Base-by-base conservation (phyloP, 179 eudicot species). In the Drosera spatulata region DNA sequence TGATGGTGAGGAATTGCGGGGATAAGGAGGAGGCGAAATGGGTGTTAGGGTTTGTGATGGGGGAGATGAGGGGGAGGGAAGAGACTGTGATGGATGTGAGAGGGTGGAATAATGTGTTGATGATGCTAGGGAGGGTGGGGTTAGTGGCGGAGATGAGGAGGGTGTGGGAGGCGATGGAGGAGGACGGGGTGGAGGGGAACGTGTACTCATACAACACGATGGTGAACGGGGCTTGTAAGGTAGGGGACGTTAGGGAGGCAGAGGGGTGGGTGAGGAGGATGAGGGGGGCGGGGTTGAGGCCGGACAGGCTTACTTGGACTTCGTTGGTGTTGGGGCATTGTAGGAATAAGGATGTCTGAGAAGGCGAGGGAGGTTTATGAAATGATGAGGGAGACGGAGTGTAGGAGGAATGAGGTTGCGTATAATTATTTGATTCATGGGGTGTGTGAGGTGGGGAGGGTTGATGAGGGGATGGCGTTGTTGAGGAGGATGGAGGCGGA, bases 381-480 rank as follows among this genome's bases (percentile, higher is more conserved):
- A 50, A 47, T 47, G 3, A 84, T 84, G 84, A 80, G 68, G 2
- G 59, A 74, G 41, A 79, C 74, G 60, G 89, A 84, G 51, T 81
- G 86, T 72, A 60, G 44, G 11, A 76, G 89, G 63, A 84, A 81
- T 67, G 86, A 72, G 66, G 89, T 84, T 63, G 72, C 86, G 0
- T 84, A 84, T 63, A 81, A 77, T 55, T 74, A 70, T 62, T 67
- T 84, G 62, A 81, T 84, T 59, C 89, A 81, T 62, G 89, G 86
- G 48, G 65, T 81, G 40, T 81, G 89, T 65, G 89, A 76, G 59
- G 80, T 47, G 33, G 73, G 66, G 43, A 68, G 71, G 51, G 53
- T 84, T 7, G 80, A 81, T 66, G 82, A 84, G 71, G 86, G 80
- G 4, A 65, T 76, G 44, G 61, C 54, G 47, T 69, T 79, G 62